Percentiles rank a stretch among this genome's conserved stretches.
These are phyloP conservation scores for Penicillium sp. DNA, from an alignment of 2,329 filamentous ascomycete genomes.

Conservation along the genomic window DNA sequence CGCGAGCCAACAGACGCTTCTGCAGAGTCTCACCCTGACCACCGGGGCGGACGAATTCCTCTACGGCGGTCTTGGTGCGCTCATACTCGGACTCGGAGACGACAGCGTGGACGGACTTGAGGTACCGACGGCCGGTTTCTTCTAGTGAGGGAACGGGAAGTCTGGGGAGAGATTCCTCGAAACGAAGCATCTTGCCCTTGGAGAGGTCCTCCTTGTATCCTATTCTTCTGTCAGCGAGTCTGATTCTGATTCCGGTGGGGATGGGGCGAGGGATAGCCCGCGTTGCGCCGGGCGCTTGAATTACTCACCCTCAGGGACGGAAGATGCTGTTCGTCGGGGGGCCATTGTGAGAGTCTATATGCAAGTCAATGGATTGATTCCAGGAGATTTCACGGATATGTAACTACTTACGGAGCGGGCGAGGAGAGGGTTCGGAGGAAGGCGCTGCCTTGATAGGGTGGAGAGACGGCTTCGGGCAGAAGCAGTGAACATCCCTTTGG, in stretches of 20 bases:
- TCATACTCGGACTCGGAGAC: slow-evolving; percentile 59
- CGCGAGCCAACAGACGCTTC: slow-evolving; percentile 76
- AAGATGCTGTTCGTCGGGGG: slow-evolving; percentile 44
- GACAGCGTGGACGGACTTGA: slow-evolving; percentile 65
- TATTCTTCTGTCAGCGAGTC: slow-evolving; percentile 28
- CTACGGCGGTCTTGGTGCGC: slow-evolving; percentile 71
- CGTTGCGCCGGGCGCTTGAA: slow-evolving; percentile 18
- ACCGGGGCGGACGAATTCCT: slow-evolving; percentile 84
- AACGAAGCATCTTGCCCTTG: slow-evolving; percentile 64
- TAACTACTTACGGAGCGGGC: slow-evolving; percentile 34
- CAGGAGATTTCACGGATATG: background rate
- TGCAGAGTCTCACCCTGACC: slow-evolving; percentile 80
- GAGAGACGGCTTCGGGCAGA: slow-evolving; percentile 45
- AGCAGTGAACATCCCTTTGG: slow-evolving; percentile 44
- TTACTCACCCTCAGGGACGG: slow-evolving; percentile 46
- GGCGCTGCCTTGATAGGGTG: slow-evolving; percentile 40
- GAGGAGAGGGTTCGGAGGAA: slow-evolving; percentile 34
- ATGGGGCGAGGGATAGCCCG: background rate
- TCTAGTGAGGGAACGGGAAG: slow-evolving; percentile 63
- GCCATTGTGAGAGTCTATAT: slow-evolving; percentile 41
- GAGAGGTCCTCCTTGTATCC: slow-evolving; percentile 64
- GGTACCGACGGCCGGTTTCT: slow-evolving; percentile 62
- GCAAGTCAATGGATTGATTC: slow-evolving; percentile 11
- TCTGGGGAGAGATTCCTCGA: slow-evolving; percentile 63
- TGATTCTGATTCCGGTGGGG: background rate